phyloP scores from a whole-genome alignment of 1,284 basidiomycete species.

The Hypsizygus ulmarius region DNA sequence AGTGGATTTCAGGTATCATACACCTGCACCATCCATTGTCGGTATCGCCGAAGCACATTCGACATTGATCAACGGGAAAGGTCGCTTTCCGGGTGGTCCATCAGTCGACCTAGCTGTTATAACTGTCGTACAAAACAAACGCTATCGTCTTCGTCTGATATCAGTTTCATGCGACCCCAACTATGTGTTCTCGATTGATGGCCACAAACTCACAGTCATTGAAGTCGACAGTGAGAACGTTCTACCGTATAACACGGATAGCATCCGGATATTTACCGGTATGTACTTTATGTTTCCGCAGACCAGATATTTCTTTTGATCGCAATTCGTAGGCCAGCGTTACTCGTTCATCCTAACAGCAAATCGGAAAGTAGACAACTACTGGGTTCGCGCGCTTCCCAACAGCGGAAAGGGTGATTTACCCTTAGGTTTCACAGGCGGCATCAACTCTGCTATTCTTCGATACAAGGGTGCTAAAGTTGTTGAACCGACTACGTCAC shows the following conservation, averaged over 20 bases:
- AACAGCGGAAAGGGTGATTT: conserved; percentile 20
- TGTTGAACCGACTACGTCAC: conserved; percentile 27
- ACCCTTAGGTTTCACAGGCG: conserved; percentile 22
- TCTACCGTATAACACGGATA: conserved; percentile 39
- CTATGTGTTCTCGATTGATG: conserved; percentile 34
- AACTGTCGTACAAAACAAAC: conserved; percentile 31
- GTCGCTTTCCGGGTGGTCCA: conserved; percentile 33
- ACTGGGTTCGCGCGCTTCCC: conserved; percentile 39
- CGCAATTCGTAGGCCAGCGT: conserved; percentile 32
- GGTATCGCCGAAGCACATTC: conserved; percentile 23
- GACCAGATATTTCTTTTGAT: background rate
- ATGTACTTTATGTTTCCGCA: background rate
- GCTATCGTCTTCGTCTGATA: conserved; percentile 52
- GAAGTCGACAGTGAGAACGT: conserved; percentile 48
- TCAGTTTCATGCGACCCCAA: conserved; percentile 40
- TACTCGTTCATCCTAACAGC: conserved; percentile 39
- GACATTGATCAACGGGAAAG: conserved; percentile 38
- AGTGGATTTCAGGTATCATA: conserved; percentile 23
- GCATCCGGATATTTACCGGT: conserved; percentile 31
- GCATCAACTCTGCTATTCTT: conserved; percentile 35
- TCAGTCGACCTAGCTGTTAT: conserved; percentile 29
- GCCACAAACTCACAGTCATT: conserved; percentile 36
- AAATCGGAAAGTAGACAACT: conserved; percentile 32
- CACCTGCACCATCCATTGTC: conserved; percentile 16
- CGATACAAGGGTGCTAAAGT: conserved; percentile 33